These are phyloP conservation scores for Penicillium odoratum DNA, from an alignment of 495 filamentous ascomycete species.

Conservation along the genomic window DNA sequence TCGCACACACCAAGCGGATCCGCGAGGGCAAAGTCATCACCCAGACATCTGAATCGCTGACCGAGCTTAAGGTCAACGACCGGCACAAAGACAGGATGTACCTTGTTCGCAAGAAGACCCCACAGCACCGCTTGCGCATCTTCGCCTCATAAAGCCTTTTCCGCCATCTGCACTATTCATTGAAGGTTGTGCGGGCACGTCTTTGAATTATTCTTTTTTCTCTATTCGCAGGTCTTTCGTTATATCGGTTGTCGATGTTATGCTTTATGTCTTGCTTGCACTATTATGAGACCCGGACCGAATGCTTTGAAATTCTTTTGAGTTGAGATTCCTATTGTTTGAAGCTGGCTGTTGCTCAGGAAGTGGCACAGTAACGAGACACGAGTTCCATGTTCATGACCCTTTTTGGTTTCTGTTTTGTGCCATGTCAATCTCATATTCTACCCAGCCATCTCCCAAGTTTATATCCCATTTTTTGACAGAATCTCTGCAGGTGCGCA, in stretches of 20 bases:
- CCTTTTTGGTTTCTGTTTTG: slow-evolving; percentile 12
- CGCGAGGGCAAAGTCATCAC: slow-evolving; percentile 53
- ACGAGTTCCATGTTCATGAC: slow-evolving; percentile 33
- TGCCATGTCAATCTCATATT: slow-evolving; percentile 10
- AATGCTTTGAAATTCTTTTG: slow-evolving; percentile 22
- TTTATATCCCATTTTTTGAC: slow-evolving; percentile 4
- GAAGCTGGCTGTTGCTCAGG: slow-evolving; percentile 14
- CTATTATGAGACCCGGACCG: slow-evolving; percentile 14
- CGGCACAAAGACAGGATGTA: slow-evolving; percentile 55
- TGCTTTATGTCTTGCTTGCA: slow-evolving; percentile 7
- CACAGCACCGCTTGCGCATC: slow-evolving; percentile 33
- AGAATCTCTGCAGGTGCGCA: slow-evolving; percentile 5
- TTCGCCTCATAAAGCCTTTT: slow-evolving; percentile 4
- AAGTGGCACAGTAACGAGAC: slow-evolving; percentile 27
- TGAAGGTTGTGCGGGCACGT: background rate
- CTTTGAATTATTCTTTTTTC: slow-evolving; percentile 5
- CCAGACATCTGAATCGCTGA: slow-evolving; percentile 46
- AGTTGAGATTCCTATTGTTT: slow-evolving; percentile 26
- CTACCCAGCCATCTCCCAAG: slow-evolving; percentile 12
- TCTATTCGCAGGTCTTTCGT: background rate
- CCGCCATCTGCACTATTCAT: background rate
- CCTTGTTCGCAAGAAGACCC: slow-evolving; percentile 64
- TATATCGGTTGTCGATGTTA: slow-evolving; percentile 13
- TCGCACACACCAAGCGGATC: slow-evolving; percentile 65
- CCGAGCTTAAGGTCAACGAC: slow-evolving; percentile 52